These are phyloP conservation scores for Paragyromitra xinjiangensis DNA, from an alignment of 495 filamentous ascomycete genomes.

Conservation along the genomic window DNA sequence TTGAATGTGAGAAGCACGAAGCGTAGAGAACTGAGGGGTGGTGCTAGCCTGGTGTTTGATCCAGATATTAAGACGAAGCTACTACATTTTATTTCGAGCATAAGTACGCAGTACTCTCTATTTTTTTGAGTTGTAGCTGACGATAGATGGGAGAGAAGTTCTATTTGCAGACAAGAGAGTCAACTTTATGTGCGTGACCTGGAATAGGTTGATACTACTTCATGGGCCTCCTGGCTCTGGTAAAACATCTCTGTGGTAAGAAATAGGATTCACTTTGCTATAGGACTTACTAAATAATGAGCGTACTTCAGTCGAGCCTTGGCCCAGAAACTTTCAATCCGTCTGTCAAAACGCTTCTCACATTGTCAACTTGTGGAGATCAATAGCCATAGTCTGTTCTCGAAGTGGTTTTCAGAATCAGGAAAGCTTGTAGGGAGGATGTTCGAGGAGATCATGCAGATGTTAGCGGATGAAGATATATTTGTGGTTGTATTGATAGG, in stretches of 20 bases:
- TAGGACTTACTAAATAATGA: neutral
- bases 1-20: neutral
- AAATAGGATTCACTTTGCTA: neutral
- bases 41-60: conserved; percentile 62
- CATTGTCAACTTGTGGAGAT: conserved; percentile 64
- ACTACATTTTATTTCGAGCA: conserved; percentile 62
- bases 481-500: conserved; percentile 65
- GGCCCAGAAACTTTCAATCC: conserved; percentile 68
- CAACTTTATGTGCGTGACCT: conserved; percentile 57
- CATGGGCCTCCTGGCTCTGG: conserved; percentile 66
- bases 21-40: neutral
- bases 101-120: conserved; percentile 58
- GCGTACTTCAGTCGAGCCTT: conserved; percentile 60
- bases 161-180: conserved; percentile 58
- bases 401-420: conserved; percentile 67
- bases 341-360: conserved; percentile 62
- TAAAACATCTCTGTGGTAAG: conserved; percentile 53
- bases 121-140: conserved; percentile 1
- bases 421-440: conserved; percentile 64
- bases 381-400: conserved; percentile 64
- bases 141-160: conserved; percentile 48
- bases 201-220: conserved; percentile 62
- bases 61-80: conserved; percentile 61
- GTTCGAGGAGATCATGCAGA: conserved; percentile 63
- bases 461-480: conserved; percentile 62